Evolutionary conservation across 148 eudicot genomes (phyloP), one percentile per base, ranked within the genome.

Genomic region (Beta vulgaris): DNA sequence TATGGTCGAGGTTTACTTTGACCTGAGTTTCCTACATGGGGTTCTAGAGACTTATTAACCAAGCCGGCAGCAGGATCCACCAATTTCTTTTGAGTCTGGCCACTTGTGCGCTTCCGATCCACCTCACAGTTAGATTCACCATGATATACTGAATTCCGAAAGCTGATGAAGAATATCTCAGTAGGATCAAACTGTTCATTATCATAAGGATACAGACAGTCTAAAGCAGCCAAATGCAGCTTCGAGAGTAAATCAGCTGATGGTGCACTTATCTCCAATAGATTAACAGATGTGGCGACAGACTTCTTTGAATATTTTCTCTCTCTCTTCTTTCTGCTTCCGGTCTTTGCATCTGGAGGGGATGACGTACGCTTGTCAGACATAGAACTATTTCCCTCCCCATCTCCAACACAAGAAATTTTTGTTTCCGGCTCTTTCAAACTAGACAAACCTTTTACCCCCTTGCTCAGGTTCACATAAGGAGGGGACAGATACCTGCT

Each of bases 401-500:
- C 73, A 74, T 51, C 62, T 72, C 57, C 74, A 79, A 21, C 35
- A 36, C 54, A 31, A 15, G 58, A 69, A 46, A 61, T 73, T 80
- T 72, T 85, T 25, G 75, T 73, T 66, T 76, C 86, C 18, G 68
- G 44, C 69, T 78, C 82, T 72, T 65, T 85, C 65, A 36, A 60
- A 67, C 12, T 36, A 16, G 79, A 44, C 51, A 58, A 60, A 48
- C 72, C 61, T 76, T 71, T 82, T 18, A 66, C 32, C 40, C 72
- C 77, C 35, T 70, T 73, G 71, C 46, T 78, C 18, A 74, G 64
- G 65, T 87, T 74, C 40, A 84, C 77, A 55, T 82, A 90, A 9
- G 97, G 93, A 59, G 78, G 86, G 25, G 95, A 88, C 77, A 93
- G 76, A 71, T 86, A 93, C 85, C 86, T 93, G 90, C 98, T 91